These are phyloP conservation scores for Trametes cingulata DNA, from an alignment of 768 basidiomycete species.

Conservation along the genomic window DNA sequence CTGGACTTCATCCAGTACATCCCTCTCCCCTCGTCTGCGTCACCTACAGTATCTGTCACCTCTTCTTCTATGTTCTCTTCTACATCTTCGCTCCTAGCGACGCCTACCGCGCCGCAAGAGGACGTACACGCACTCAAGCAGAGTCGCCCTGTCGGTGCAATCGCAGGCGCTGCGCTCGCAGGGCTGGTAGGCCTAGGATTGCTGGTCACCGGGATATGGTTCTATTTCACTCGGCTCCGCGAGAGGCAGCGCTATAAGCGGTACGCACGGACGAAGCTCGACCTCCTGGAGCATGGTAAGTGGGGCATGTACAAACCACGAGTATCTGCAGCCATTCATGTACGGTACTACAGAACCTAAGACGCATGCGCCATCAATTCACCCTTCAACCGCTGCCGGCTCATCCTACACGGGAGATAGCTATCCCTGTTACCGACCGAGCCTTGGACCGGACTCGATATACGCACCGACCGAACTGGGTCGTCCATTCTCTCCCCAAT, in stretches of 20 bases:
- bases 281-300: background rate
- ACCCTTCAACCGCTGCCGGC: background rate
- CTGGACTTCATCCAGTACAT: constrained; percentile 9
- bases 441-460: background rate
- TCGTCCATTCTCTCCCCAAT: background rate
- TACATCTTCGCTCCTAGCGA: background rate
- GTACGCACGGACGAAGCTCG: background rate
- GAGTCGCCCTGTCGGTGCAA: background rate
- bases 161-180: background rate
- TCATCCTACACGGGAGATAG: no score
- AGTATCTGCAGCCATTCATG: no score
- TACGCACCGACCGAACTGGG: background rate
- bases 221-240: no score
- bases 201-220: background rate
- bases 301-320: no score
- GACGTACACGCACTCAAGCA: no score
- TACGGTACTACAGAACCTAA: no score
- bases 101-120: background rate
- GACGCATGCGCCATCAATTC: background rate
- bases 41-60: background rate
- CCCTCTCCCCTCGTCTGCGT: background rate
- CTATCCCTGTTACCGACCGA: background rate
- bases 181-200: background rate
- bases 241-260: background rate
- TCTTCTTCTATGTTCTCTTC: background rate